Conservation (phyloP, 164 flowering plant genomes). For the Houttuynia cordata region DNA sequence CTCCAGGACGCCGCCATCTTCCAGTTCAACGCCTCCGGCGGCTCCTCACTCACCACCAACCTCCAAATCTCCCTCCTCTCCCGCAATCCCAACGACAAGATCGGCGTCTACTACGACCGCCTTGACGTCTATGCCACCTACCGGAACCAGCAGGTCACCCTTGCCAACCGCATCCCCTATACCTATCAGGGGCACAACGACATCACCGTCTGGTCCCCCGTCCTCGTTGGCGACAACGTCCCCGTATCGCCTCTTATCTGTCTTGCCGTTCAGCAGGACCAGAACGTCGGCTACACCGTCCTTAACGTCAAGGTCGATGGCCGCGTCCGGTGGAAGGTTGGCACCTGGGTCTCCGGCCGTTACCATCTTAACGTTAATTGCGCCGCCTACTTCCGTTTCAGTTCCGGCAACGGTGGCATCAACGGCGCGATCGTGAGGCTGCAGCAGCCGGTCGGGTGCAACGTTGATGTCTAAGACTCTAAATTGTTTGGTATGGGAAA, state of each 20-base stretch:
- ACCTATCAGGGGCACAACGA: constrained; percentile 11
- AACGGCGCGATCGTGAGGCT: neutral
- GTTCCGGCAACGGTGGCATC: neutral
- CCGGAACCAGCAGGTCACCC: constrained; percentile 13
- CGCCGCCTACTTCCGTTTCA: constrained; percentile 3
- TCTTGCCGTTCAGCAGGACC: constrained; percentile 2
- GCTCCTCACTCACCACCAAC: constrained; percentile 3
- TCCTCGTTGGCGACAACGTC: constrained; percentile 4
- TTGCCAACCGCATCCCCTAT: neutral
- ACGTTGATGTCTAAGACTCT: constrained; percentile 2
- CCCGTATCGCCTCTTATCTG: constrained; percentile 9
- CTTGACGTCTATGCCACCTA: constrained; percentile 8
- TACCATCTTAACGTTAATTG: constrained; percentile 10
- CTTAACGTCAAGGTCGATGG: constrained; percentile 6
- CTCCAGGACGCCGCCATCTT: constrained; percentile 11
- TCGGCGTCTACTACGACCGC: constrained; percentile 16
- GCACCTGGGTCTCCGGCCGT: constrained; percentile 12
- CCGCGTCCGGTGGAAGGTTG: constrained; percentile 10
- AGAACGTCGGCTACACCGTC: neutral
- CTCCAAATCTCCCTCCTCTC: constrained; percentile 7
- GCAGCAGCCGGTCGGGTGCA: constrained; percentile 6
- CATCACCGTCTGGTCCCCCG: constrained; percentile 6
- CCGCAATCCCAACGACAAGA: constrained; percentile 11
- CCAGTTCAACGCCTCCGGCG: constrained; percentile 10
- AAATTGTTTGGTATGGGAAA: neutral